Percentiles rank a stretch among this genome's conserved stretches.
Evolutionary conservation across 2,329 filamentous ascomycete species (phyloP).

Genomic region (Sporothrix sp.): DNA sequence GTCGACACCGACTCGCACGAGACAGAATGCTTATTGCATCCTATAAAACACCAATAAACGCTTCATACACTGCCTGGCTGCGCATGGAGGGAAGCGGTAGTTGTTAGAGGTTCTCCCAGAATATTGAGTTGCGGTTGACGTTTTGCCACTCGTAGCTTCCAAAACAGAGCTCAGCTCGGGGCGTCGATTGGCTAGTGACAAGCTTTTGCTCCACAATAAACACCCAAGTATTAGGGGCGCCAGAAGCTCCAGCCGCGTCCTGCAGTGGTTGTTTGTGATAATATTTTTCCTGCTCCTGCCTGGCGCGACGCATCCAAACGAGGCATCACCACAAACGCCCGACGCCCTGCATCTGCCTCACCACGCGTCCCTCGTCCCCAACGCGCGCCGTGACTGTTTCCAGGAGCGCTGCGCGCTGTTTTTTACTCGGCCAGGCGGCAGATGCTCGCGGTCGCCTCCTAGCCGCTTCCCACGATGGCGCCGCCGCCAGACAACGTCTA

Average conservation of each 20-base stretch:
- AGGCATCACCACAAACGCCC: background rate
- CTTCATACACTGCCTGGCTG: background rate
- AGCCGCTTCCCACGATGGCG: constrained; percentile 48
- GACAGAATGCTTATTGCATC: too few species aligned
- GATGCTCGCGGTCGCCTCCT: constrained; percentile 5
- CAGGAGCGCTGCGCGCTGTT: too few species aligned
- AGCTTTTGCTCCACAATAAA: constrained; percentile 11
- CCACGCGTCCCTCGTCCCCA: background rate
- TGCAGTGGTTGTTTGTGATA: constrained; percentile 7
- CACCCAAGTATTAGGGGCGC: background rate
- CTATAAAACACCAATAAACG: too few species aligned
- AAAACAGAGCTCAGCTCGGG: background rate
- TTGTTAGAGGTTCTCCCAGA: background rate
- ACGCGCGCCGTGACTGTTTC: background rate
- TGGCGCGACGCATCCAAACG: constrained; percentile 9
- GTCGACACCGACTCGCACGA: too few species aligned
- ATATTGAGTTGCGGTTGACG: background rate
- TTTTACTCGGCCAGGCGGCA: background rate
- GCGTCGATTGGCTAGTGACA: constrained; percentile 1
- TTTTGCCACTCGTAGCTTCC: background rate
- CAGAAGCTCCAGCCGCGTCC: constrained; percentile 17
- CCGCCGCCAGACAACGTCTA: constrained; percentile 60
- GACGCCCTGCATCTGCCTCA: background rate
- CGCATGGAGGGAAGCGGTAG: background rate
- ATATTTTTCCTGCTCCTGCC: constrained; percentile 12